Evolutionary conservation across 371 early-diverging fungal species (phyloP), one percentile per base, ranked within the genome.

Genomic region (Sporodiniella umbellata): DNA sequence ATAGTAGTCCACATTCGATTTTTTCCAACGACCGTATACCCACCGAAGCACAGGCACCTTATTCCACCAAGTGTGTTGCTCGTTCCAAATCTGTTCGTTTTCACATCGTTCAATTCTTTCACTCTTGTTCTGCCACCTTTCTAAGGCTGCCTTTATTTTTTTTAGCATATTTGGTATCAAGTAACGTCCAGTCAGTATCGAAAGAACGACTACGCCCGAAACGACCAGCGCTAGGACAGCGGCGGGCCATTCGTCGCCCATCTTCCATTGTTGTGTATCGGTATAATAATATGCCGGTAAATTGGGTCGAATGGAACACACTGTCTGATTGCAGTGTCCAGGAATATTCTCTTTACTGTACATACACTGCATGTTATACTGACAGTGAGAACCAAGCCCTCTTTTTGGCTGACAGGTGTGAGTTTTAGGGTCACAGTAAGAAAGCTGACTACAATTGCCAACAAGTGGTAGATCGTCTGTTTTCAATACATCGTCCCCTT

Each of bases 331-430:
- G 4, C 76, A 75, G 23, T 68, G 68, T 2, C 76, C 76, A 14
- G 76, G 76, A 46, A 64, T 62, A 28, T 60, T 56, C 37, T 64
- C 62, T 31, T 56, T 43, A 12, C 70, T 66, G 48, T 59, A 65
- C 31, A 60, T 65, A 37, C 76, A 75, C 17, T 75, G 60, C 70
- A 69, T 70, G 31, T 72, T 75, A 37, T 67, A 45, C 11, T 56
- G 35, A 47, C 76, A 75, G 8, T 42, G 42, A 26, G 65, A 59
- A 1, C 70, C 72, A 1, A 70, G 50, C 5, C 54, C 52, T 7
- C 66, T 50, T 46, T 75, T 75, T 12, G 76, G 76, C 24, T 75
- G 76, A 23, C 76, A 75, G 2, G 76, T 75, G 14, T 49, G 52
- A 1, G 66, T 64, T n/a, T 62, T 51, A 26, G 48, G 51, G 50